Evolutionary conservation across 2,329 filamentous ascomycete species (phyloP).

Genomic region (Penicillium sp.): DNA sequence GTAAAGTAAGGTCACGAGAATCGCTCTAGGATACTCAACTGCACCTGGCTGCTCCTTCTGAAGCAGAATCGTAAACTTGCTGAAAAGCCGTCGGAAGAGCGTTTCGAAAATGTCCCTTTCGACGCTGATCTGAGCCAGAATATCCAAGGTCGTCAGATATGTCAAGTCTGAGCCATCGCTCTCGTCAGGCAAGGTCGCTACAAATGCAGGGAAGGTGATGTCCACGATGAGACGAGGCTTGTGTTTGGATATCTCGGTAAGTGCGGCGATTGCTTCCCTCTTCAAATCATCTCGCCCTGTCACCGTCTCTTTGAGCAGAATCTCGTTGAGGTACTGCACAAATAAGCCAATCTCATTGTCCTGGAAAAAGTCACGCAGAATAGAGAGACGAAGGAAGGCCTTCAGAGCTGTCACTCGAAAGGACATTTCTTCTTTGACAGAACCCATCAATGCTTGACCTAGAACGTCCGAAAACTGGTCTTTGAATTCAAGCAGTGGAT

Average conservation of each 20-base stretch:
- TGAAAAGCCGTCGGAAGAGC: slow-evolving; percentile 56
- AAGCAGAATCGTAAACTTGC: slow-evolving; percentile 54
- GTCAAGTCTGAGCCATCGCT: slow-evolving; percentile 42
- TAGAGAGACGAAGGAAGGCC: slow-evolving; percentile 44
- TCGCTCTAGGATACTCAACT: slow-evolving; percentile 51
- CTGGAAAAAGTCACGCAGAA: slow-evolving; percentile 43
- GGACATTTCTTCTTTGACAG: slow-evolving; percentile 46
- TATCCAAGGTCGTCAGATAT: slow-evolving; percentile 56
- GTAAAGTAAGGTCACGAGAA: slow-evolving; percentile 57
- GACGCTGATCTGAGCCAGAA: slow-evolving; percentile 57
- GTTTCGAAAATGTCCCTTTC: slow-evolving; percentile 60
- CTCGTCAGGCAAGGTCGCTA: slow-evolving; percentile 57
- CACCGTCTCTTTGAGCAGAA: slow-evolving; percentile 55
- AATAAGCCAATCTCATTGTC: slow-evolving; percentile 49
- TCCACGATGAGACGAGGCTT: slow-evolving; percentile 58
- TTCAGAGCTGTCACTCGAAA: slow-evolving; percentile 46
- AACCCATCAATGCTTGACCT: slow-evolving; percentile 49
- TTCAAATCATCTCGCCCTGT: slow-evolving; percentile 53
- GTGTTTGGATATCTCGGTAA: slow-evolving; percentile 57
- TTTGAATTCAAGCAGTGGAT: slow-evolving; percentile 44
- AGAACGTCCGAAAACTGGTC: slow-evolving; percentile 51
- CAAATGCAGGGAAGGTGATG: slow-evolving; percentile 60
- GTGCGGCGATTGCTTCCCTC: slow-evolving; percentile 51
- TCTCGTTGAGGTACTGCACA: slow-evolving; percentile 54
- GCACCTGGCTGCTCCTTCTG: slow-evolving; percentile 44